Conservation (phyloP, 805 yeast species). For the Scheffersomyces coipomensis region DNA sequence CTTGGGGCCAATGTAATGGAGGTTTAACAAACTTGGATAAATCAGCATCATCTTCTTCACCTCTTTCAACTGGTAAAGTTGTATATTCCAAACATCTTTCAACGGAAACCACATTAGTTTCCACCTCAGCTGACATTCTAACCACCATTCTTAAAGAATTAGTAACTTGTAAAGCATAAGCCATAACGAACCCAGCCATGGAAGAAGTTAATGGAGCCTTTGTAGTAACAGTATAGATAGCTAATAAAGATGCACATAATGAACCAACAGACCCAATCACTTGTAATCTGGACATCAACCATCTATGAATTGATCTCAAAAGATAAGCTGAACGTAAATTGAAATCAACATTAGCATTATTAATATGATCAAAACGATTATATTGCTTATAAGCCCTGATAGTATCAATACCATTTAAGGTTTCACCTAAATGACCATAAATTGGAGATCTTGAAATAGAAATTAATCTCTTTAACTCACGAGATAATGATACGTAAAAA, state of each 20-base stretch:
- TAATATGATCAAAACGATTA: constrained; percentile 58
- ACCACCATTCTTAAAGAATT: constrained; percentile 54
- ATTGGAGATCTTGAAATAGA: constrained; percentile 73
- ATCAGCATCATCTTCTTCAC: constrained; percentile 22
- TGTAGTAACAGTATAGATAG: constrained; percentile 38
- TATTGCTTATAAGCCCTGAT: constrained; percentile 74
- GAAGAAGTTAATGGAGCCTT: constrained; percentile 51
- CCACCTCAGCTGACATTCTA: constrained; percentile 61
- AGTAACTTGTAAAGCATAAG: constrained; percentile 60
- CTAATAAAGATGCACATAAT: constrained; percentile 48
- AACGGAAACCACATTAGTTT: constrained; percentile 61
- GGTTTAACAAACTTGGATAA: constrained; percentile 27
- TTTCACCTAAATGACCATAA: constrained; percentile 80
- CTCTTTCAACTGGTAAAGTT: constrained; percentile 28
- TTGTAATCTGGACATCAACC: constrained; percentile 64
- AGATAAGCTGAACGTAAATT: constrained; percentile 48
- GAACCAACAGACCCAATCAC: constrained; percentile 58
- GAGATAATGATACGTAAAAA: constrained; percentile 64
- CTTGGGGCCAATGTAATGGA: constrained; percentile 63
- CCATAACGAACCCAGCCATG: constrained; percentile 62
- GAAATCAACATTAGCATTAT: constrained; percentile 49
- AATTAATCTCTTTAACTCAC: constrained; percentile 76
- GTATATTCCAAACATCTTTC: constrained; percentile 67
- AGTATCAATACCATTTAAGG: constrained; percentile 73
- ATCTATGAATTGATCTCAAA: constrained; percentile 57